phyloP scores from a whole-genome alignment of 441 rosid genomes.

The Sinapis alba region DNA sequence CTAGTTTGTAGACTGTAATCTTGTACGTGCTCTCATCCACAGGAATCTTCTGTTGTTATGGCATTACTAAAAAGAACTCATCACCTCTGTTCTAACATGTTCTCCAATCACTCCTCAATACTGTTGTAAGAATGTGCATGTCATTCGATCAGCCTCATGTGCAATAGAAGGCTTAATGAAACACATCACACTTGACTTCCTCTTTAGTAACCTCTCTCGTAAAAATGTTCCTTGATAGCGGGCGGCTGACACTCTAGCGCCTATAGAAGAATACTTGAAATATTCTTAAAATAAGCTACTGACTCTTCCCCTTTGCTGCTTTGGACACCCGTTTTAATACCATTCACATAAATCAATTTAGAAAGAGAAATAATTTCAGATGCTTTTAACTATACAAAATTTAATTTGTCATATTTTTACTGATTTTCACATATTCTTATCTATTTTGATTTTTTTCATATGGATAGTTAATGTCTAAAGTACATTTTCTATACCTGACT shows the following conservation, averaged over 20 bases:
- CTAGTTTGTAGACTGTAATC: background rate
- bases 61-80: background rate
- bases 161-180: background rate
- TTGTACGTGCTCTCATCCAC: conserved; percentile 10
- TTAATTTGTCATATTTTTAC: no score
- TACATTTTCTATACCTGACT: no score
- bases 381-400: no score
- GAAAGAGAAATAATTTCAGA: no score
- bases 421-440: no score
- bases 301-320: background rate
- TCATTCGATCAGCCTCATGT: background rate
- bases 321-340: background rate
- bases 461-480: no score
- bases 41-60: background rate
- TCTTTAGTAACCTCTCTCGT: background rate
- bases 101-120: background rate
- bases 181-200: background rate
- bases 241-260: background rate
- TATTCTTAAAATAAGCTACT: background rate
- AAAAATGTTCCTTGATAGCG: background rate
- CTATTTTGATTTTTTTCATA: no score
- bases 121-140: background rate
- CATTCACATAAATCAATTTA: no score
- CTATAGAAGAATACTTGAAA: background rate
- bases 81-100: background rate